Conservation (phyloP, 1,284 basidiomycete species). For the Boletus semigastroideus region DNA sequence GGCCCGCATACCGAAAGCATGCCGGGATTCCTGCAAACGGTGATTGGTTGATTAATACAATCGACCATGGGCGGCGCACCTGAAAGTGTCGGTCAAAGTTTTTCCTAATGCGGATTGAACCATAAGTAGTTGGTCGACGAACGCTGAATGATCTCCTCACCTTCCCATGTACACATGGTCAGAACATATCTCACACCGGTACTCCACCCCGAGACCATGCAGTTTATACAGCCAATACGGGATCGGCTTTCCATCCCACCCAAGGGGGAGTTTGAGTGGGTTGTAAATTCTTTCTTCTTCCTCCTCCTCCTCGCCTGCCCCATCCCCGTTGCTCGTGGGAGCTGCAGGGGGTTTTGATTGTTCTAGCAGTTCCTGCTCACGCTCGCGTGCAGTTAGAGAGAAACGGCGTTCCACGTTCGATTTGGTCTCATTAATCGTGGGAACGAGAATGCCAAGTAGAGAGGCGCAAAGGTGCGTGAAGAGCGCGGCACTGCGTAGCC, state of each 20-base stretch:
- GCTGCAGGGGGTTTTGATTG: constrained; percentile 70
- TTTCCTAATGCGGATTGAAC: constrained; percentile 55
- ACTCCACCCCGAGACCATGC: constrained; percentile 96
- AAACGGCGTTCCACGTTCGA: constrained; percentile 95
- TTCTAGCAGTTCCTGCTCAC: constrained; percentile 90
- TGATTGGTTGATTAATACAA: constrained; percentile 11
- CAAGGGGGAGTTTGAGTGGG: constrained; percentile 93
- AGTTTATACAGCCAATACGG: constrained; percentile 99
- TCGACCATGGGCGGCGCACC: constrained; percentile 34
- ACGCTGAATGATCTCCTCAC: constrained; percentile 40
- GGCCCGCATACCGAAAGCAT: constrained; percentile 98
- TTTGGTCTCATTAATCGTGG: constrained; percentile 84
- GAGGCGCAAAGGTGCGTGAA: constrained; percentile 70
- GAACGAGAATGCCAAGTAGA: constrained; percentile 64
- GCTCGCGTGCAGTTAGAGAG: constrained; percentile 93
- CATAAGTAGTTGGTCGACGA: constrained; percentile 12
- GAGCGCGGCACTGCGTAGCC: constrained; percentile 68
- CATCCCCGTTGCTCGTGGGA: constrained; percentile 47
- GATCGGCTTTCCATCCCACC: constrained; percentile 98
- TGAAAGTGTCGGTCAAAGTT: constrained; percentile 95
- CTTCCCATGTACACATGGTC: constrained; percentile 94
- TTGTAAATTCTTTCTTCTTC: constrained; percentile 97
- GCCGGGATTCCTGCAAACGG: constrained; percentile 77
- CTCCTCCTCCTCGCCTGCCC: constrained; percentile 79
- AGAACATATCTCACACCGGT: constrained; percentile 97